These are phyloP conservation scores for Suhomyces canberraensis DNA, from an alignment of 805 yeast genomes.

Conservation along the genomic window DNA sequence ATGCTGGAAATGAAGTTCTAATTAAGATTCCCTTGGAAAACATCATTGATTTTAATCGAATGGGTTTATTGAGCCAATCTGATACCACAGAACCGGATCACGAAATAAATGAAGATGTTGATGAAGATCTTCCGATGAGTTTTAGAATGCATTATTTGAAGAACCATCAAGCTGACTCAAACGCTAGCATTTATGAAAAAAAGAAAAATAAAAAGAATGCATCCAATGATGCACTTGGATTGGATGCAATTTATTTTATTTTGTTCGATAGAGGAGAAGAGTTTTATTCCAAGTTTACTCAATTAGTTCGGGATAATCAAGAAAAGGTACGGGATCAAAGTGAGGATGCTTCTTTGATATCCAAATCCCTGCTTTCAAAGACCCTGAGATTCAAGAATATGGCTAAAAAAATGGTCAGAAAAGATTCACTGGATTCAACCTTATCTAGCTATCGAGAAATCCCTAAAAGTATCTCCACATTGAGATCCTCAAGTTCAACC, in stretches of 20 bases:
- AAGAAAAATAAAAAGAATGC: not conserved
- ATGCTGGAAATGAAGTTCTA: constrained; percentile 67
- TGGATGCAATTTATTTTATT: constrained; percentile 70
- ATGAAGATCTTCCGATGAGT: constrained; percentile 32
- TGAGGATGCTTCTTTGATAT: constrained; percentile 3
- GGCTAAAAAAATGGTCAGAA: constrained; percentile 10
- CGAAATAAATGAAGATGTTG: constrained; percentile 37
- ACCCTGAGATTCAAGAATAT: constrained; percentile 3
- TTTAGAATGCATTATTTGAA: constrained; percentile 55
- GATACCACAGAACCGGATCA: not conserved
- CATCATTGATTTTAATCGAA: constrained; percentile 58
- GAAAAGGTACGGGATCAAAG: constrained; percentile 3
- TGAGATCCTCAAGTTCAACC: constrained; percentile 7
- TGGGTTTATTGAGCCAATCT: constrained; percentile 38
- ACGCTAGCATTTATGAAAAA: constrained; percentile 5
- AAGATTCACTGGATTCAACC: constrained; percentile 1
- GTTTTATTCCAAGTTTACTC: constrained; percentile 39
- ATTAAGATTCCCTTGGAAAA: constrained; percentile 73
- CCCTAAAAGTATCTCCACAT: constrained; percentile 15
- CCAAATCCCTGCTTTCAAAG: constrained; percentile 1
- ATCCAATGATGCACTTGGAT: constrained; percentile 1
- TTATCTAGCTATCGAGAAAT: not conserved
- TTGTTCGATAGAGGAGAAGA: constrained; percentile 53
- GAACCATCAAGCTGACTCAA: constrained; percentile 5
- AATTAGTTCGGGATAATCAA: constrained; percentile 17